These are phyloP conservation scores for Phytophthora pseudosyringae DNA, from an alignment of 352 stramenopile species.

Conservation along the genomic window DNA sequence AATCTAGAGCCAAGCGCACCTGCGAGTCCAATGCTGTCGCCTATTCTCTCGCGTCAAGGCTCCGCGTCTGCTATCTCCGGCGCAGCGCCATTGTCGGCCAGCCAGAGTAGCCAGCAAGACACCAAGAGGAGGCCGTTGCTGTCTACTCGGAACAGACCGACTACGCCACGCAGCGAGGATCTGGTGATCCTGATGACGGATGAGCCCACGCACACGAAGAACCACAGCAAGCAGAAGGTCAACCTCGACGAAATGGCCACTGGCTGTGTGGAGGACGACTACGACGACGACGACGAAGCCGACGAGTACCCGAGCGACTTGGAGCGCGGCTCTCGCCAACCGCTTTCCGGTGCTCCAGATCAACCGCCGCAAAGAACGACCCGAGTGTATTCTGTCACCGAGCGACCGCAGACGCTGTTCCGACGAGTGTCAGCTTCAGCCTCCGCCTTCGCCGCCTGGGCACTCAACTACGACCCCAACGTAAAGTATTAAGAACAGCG, in stretches of 20 bases:
- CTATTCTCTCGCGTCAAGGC: conserved; percentile 30
- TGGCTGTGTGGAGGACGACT: conserved; percentile 26
- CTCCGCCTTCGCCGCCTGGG: conserved; percentile 39
- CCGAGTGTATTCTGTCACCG: conserved; percentile 40
- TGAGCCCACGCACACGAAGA: conserved; percentile 7
- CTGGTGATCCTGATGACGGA: conserved; percentile 43
- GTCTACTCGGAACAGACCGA: conserved; percentile 24
- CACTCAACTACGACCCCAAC: conserved; percentile 43
- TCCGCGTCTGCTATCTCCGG: conserved; percentile 33
- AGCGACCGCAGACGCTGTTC: conserved; percentile 34
- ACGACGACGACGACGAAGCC: conserved; percentile 35
- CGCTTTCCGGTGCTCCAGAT: conserved; percentile 16
- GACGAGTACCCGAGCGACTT: conserved; percentile 31
- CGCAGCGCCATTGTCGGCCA: conserved; percentile 23
- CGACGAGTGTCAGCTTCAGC: conserved; percentile 39
- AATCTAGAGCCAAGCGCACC: conserved; percentile 17
- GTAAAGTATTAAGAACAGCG: conserved; percentile 25
- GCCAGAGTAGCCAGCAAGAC: conserved; percentile 21
- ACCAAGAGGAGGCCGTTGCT: conserved; percentile 43
- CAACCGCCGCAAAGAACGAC: conserved; percentile 16
- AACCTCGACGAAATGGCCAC: conserved; percentile 30
- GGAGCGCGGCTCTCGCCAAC: conserved; percentile 12
- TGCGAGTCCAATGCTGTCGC: conserved; percentile 22
- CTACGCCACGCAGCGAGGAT: conserved; percentile 38
- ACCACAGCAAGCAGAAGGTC: conserved; percentile 13